phyloP scores from a whole-genome alignment of 1,139 yeast genomes.

The Meyerozyma sp. region DNA sequence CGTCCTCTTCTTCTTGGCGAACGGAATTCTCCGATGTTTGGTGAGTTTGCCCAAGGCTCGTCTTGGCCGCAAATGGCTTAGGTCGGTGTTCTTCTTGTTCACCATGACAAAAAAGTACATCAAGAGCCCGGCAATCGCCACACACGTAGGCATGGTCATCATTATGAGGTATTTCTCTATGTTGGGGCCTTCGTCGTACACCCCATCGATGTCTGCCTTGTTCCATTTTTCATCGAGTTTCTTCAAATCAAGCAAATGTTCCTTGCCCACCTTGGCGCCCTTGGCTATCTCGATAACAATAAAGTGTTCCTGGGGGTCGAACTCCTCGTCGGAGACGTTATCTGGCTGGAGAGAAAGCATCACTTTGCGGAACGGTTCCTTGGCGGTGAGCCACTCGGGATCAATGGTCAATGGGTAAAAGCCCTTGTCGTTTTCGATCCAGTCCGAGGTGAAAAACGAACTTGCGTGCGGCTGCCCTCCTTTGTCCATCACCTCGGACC shows the following conservation, averaged over 20 bases:
- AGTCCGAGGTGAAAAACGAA: constrained; percentile 63
- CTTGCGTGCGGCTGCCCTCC: constrained; percentile 36
- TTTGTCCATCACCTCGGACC: constrained; percentile 29
- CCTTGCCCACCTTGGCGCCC: constrained; percentile 58
- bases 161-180: constrained; percentile 65
- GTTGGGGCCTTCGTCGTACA: constrained; percentile 49
- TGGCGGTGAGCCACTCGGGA: constrained; percentile 50
- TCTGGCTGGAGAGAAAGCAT: constrained; percentile 70
- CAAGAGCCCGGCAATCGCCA: constrained; percentile 51
- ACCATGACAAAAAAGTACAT: constrained; percentile 60
- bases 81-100: constrained; percentile 42
- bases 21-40: constrained; percentile 27
- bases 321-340: constrained; percentile 58
- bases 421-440: constrained; percentile 66
- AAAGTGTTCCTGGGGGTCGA: constrained; percentile 46
- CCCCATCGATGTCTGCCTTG: constrained; percentile 32
- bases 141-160: constrained; percentile 67
- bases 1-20: constrained; percentile 17
- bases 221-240: constrained; percentile 32
- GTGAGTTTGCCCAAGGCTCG: constrained; percentile 41
- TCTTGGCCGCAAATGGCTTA: constrained; percentile 46
- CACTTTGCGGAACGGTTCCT: constrained; percentile 44
- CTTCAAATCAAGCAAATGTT: constrained; percentile 49
- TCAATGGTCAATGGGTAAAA: constrained; percentile 53
- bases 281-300: constrained; percentile 51